A percentile compares a stretch with the other conserved stretches of the same genome.
Evolutionary conservation across 352 stramenopile genomes (phyloP).

Genomic region (Globisporangium recalcitrans): DNA sequence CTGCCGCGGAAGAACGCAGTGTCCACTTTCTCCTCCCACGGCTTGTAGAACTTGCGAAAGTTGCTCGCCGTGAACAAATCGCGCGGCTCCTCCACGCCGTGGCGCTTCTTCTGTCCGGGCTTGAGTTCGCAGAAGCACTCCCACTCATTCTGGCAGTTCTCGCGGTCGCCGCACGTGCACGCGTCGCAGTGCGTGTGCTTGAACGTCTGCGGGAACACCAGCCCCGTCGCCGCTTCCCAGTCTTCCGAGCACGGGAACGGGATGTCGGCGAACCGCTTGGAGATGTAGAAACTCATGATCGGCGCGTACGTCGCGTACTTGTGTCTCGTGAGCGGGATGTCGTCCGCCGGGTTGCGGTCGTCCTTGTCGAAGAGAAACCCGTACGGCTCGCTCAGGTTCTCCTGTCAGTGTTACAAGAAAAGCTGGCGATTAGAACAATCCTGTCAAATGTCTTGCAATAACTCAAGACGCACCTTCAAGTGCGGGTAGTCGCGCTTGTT

Average conservation of each 20-base stretch:
- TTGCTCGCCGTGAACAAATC: slow-evolving; percentile 97
- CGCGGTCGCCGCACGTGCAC: slow-evolving; percentile 55
- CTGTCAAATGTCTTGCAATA: neutral
- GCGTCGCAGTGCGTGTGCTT: slow-evolving; percentile 78
- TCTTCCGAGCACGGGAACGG: slow-evolving; percentile 96
- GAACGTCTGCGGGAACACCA: slow-evolving; percentile 91
- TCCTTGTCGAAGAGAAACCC: slow-evolving; percentile 98
- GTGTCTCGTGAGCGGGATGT: slow-evolving; percentile 89
- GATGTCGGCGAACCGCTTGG: slow-evolving; percentile 94
- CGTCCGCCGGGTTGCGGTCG: slow-evolving; percentile 91
- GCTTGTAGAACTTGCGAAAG: slow-evolving; percentile 94
- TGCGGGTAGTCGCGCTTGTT: slow-evolving; percentile 99
- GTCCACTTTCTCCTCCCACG: slow-evolving; percentile 94
- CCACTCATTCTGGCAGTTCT: slow-evolving; percentile 74
- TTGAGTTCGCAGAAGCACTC: slow-evolving; percentile 73
- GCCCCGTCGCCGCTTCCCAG: slow-evolving; percentile 90
- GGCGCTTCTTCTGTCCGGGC: slow-evolving; percentile 54
- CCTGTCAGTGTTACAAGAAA: slow-evolving; percentile 25
- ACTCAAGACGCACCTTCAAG: slow-evolving; percentile 82
- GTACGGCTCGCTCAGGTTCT: slow-evolving; percentile 96
- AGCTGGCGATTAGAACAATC: neutral
- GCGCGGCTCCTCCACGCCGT: slow-evolving; percentile 62
- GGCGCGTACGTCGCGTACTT: slow-evolving; percentile 93
- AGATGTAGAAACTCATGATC: slow-evolving; percentile 97
- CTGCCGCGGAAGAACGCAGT: slow-evolving; percentile 98